phyloP scores from a whole-genome alignment of 345 rosid species.

The Eucalyptus urophylla region DNA sequence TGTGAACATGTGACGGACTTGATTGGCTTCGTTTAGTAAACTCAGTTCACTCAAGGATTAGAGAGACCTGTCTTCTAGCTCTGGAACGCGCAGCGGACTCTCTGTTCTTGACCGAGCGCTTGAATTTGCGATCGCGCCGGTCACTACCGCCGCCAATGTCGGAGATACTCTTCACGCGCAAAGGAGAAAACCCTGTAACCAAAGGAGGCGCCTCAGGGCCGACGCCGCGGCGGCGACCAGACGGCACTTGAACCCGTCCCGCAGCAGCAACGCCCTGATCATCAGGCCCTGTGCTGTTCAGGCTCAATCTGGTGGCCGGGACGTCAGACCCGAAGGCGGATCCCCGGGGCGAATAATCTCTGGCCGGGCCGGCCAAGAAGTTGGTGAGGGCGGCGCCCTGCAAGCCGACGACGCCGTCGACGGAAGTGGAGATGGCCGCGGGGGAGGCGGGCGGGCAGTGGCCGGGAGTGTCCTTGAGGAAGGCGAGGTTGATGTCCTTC shows the following conservation, averaged over 20 bases:
- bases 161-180: conserved; percentile 1
- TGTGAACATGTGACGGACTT: background rate
- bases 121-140: conserved; percentile 13
- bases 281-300: background rate
- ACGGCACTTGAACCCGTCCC: background rate
- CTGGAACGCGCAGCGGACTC: conserved; percentile 60
- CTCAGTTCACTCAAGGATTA: background rate
- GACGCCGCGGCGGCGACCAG: background rate
- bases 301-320: background rate
- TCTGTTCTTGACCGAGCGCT: conserved; percentile 50
- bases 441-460: background rate
- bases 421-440: background rate
- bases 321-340: background rate
- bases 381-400: conserved; percentile 6
- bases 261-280: background rate
- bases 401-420: background rate
- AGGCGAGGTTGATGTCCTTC: conserved; percentile 15
- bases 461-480: background rate
- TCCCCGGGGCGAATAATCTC: background rate
- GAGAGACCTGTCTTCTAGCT: conserved; percentile 44
- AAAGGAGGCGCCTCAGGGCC: background rate
- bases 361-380: conserved; percentile 6
- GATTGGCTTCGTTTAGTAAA: background rate
- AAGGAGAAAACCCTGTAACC: background rate
- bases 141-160: background rate